Base-by-base conservation (phyloP, 2,329 filamentous ascomycete genomes). In the Colletotrichum shisoi region DNA sequence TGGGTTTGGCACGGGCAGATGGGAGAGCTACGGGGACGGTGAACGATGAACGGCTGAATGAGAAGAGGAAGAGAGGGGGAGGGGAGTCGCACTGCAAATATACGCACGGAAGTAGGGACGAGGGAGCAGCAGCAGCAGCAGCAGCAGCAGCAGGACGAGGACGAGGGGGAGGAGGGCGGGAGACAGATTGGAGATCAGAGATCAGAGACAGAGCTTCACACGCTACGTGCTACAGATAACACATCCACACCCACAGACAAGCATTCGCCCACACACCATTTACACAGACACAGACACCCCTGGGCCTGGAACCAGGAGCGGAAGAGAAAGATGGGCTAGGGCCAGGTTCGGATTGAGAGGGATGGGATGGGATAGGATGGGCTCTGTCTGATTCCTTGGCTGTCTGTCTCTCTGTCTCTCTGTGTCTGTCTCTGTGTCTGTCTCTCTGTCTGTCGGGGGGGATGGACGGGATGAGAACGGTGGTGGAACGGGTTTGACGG, bases 41-140 rank as follows among this genome's bases (percentile, higher is more conserved):
- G 49, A 37, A 44, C 21, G 64, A 54, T 44, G 49, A 37, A 44
- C 37, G 46, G 17, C 31, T 4, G 13, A n/a, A 17, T 19, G 39
- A 39, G 45, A 13, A 58, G 46, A 46, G 52, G 51, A 24, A 31
- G 24, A 2, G 40, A 19, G 45, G 5, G 58, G 52, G 17, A 44
- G 57, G 63, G 64, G 60, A 63, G 42, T 42, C 34, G 64, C 60
- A 57, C 60, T 60, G 64, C 64, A 67, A 53, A 67, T 67, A 67
- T 67, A 67, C 64, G 60, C 53, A 64, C 64, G 42, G 64, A 63
- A 46, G 56, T n/a, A 57, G 56, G 31, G 63, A 51, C 27, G 48
- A 19, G 48, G 52, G 60, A 62, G 53, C 27, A 31, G 27, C 27
- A 62, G 27, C 7, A 31, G 27, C 3, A 31, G 27, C n/a, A n/a